Conservation (phyloP, 2,329 filamentous ascomycete species). For the Magnaporthiopsis rhizophila region DNA sequence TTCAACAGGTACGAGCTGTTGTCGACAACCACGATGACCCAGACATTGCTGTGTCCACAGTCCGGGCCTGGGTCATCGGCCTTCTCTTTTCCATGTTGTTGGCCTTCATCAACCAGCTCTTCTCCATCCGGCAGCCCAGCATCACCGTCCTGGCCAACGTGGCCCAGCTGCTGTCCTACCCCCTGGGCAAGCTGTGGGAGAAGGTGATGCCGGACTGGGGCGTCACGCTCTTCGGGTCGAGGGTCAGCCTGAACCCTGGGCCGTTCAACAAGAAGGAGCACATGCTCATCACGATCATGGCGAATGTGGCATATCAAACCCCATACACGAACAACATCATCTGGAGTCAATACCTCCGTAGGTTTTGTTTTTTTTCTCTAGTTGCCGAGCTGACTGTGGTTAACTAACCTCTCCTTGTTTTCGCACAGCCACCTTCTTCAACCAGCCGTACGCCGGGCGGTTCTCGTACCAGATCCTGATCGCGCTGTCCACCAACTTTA, state of each 20-base stretch:
- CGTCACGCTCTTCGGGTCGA: constrained; percentile 37
- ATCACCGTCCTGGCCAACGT: constrained; percentile 48
- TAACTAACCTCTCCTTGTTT: constrained; percentile 16
- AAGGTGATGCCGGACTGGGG: constrained; percentile 41
- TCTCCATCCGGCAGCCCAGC: constrained; percentile 46
- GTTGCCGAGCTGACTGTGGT: background rate
- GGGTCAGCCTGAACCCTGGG: constrained; percentile 45
- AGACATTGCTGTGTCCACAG: constrained; percentile 40
- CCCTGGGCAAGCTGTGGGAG: constrained; percentile 43
- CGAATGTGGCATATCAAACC: constrained; percentile 43
- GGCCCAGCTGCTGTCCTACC: constrained; percentile 48
- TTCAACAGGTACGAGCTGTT: constrained; percentile 38
- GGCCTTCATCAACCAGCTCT: constrained; percentile 48
- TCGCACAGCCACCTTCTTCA: constrained; percentile 32
- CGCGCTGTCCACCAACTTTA: constrained; percentile 42
- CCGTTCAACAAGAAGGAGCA: constrained; percentile 54
- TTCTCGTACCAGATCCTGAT: constrained; percentile 43
- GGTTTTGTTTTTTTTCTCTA: background rate
- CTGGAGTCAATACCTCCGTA: constrained; percentile 33
- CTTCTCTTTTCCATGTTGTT: constrained; percentile 40
- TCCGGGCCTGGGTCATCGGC: constrained; percentile 46
- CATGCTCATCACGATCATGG: constrained; percentile 51
- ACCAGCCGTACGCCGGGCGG: constrained; percentile 38
- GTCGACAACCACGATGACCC: constrained; percentile 48
- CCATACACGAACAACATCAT: constrained; percentile 43